phyloP scores from a whole-genome alignment of 805 yeast species.

The Saitoella complicata region DNA sequence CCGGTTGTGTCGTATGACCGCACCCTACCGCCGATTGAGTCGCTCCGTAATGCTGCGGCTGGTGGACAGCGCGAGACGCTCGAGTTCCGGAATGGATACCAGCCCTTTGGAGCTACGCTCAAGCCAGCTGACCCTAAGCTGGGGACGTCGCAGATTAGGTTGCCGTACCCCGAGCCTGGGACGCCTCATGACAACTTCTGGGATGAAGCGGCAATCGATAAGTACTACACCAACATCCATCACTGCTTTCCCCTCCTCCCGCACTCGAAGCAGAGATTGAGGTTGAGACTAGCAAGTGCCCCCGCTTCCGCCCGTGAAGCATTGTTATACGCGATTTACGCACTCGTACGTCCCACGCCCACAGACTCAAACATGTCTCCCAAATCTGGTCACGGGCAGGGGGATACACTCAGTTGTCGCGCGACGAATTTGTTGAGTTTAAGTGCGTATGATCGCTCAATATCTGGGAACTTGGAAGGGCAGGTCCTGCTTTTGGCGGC shows the following conservation, averaged over 20 bases:
- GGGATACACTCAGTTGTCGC: constrained; percentile 1
- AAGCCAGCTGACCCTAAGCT: background rate
- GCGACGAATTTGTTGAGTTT: background rate
- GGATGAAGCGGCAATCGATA: constrained; percentile 20
- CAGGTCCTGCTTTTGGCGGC: constrained; percentile 21
- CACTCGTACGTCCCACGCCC: constrained; percentile 4
- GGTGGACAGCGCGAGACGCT: background rate
- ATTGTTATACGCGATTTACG: constrained; percentile 14
- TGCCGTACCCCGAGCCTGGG: background rate
- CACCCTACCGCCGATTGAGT: constrained; percentile 16
- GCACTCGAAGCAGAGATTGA: constrained; percentile 19
- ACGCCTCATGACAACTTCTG: background rate
- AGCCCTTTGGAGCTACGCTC: background rate
- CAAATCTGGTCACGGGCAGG: constrained; percentile 1
- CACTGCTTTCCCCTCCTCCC: constrained; percentile 25
- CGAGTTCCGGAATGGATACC: background rate
- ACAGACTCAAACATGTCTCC: background rate
- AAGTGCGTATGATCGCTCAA: background rate
- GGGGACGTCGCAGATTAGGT: background rate
- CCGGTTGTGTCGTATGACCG: constrained; percentile 2
- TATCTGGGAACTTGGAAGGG: constrained; percentile 8
- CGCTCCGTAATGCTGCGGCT: background rate
- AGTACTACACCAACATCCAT: constrained; percentile 24
- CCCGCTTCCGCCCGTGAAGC: constrained; percentile 16
- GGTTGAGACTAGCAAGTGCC: constrained; percentile 16